phyloP scores from a whole-genome alignment of 2,329 filamentous ascomycete species.

The Cordyceps cateniannulata region DNA sequence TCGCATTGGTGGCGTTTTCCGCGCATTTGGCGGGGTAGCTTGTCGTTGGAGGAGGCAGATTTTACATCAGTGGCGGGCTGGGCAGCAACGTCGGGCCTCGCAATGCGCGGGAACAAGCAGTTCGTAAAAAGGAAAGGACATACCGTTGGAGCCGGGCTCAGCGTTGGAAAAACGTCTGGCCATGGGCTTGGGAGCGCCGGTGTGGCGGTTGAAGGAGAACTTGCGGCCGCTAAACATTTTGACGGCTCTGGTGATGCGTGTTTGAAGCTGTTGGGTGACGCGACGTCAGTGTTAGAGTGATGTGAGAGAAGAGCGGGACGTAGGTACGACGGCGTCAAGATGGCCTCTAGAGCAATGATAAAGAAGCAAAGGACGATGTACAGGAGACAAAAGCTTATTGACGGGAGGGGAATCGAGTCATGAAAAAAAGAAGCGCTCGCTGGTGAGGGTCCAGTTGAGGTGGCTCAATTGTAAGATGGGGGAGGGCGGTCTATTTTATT shows the following conservation, averaged over 20 bases:
- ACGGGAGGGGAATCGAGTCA: constrained; percentile 3
- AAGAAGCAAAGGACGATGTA: background rate
- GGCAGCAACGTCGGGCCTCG: background rate
- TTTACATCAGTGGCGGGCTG: background rate
- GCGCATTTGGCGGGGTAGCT: background rate
- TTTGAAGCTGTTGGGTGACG: background rate
- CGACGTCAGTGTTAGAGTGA: background rate
- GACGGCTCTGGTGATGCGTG: background rate
- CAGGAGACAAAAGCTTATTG: background rate
- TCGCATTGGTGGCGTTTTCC: background rate
- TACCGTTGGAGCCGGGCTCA: constrained; percentile 52
- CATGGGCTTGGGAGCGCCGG: constrained; percentile 50
- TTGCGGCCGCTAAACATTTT: constrained; percentile 51
- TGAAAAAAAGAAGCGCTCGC: constrained; percentile 3
- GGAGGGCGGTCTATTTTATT: constrained; percentile 8
- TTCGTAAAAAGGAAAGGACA: constrained; percentile 19
- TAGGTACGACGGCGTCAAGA: background rate
- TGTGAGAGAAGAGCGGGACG: background rate
- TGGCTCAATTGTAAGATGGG: background rate
- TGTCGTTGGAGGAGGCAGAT: background rate
- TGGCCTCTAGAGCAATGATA: background rate
- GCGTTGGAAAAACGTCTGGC: constrained; percentile 52
- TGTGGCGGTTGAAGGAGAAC: constrained; percentile 62
- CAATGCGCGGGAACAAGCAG: constrained; percentile 8
- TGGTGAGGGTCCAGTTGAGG: constrained; percentile 1